Base-by-base conservation (phyloP, 2,329 filamentous ascomycete genomes). In the Elsinoe fawcettii region DNA sequence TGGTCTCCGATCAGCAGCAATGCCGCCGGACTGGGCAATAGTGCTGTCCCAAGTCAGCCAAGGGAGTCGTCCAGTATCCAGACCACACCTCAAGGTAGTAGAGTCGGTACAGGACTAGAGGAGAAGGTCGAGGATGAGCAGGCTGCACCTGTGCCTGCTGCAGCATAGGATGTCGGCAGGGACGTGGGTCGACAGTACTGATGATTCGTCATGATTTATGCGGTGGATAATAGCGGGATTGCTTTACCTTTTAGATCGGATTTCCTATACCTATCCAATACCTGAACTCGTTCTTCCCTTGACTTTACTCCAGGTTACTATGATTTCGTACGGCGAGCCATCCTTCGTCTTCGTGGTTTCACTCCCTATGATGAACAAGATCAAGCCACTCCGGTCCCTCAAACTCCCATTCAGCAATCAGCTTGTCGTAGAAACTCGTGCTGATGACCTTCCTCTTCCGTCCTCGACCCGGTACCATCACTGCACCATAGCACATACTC, bases 401-500 rank as follows among this genome's bases (percentile, higher is more conserved):
- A 47, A 59, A 61, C 34, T 58, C 55, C 87, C 87, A 91, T 1
- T 88, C 64, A 69, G 85, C 89, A 30, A 90, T 65, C 46, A 85
- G 69, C 66, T 78, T 82, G 69, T 90, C 87, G 62, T 90, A 90
- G 63, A 90, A 91, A 67, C 87, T 90, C 0, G 85, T 89, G 20
- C 85, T 87, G 1, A 90, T 74, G 63, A 84, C 80, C 18, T 74
- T 72, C 58, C 65, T 67, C 49, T 61, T 25, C 9, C 53, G 25
- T 9, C 36, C 53, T 16, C 61, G 3, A 63, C 41, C 65, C 1
- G 77, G 77, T 62, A 80, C 77, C 59, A 83, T 80, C 70, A 91
- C 90, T 64, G 87, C 88, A 5, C 86, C 91, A 69, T 97, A 97
- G 66, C 95, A 96, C 90, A 96, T 96, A 69, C 90, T 96, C 72